Evolutionary conservation across 371 early-diverging fungal species (phyloP), one percentile per base, ranked within the genome.

Genomic region (Lichtheimia corymbifera): DNA sequence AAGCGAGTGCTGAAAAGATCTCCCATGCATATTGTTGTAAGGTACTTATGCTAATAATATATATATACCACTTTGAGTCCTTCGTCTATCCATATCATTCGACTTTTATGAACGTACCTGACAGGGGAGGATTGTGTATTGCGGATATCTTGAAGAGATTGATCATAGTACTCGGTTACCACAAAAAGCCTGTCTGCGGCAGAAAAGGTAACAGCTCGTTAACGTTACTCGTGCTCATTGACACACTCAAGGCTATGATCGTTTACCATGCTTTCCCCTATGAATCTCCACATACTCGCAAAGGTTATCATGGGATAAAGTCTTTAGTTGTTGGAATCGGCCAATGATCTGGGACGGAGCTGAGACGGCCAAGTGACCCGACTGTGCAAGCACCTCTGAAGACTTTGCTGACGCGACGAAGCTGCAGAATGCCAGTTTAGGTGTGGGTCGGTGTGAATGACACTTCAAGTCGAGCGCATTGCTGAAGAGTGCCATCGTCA

Each of bases 311-410:
- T 85, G 85, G 25, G 61, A 53, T n/a, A 87, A 65, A 15, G 82
- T 84, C 76, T 87, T 87, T 41, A 87, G 63, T 35, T 66, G 75
- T 56, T 87, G 87, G 53, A 84, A 76, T 45, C 79, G 76, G 0
- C 87, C 87, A 52, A 83, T 73, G 55, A 87, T 87, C 56, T 82
- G 80, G 2, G 85, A 83, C 17, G 84, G 77, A 9, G 83, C 81
- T 1, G 83, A 77, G 27, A 80, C 30, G n/a, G 77, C 80, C 35
- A 75, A 72, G 64, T 80, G 80, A 15, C 77, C 77, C 20, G 77
- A 75, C 28, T 71, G 67, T 14, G 80, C 77, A 9, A 80, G 63
- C 9, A 64, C 68, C 55, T 80, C 76, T 24, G 77, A 65, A 0
- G 75, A 69, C 27, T 65, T 61, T 12, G 73, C 67, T 17, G 80